Base-by-base conservation (phyloP, 495 filamentous ascomycete species). In the Neurospora sp. region DNA sequence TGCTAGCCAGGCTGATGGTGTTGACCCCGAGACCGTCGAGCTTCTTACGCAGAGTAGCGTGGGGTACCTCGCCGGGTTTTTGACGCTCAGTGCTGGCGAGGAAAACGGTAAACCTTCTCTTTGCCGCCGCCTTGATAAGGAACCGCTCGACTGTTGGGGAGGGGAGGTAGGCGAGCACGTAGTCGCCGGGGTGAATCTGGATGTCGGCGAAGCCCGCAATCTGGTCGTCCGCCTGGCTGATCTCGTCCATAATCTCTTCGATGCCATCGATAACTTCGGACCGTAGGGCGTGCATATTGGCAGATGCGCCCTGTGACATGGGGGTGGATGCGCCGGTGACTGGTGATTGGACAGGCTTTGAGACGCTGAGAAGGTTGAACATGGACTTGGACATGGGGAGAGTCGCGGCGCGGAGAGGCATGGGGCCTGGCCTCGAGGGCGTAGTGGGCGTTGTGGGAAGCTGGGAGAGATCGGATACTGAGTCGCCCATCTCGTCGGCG, bases 251-350 rank as follows among this genome's bases (percentile, higher is more conserved):
- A 41, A 98, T 92, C 80, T 98, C 94, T 73, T 90, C 87, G 72
- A 98, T 94, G 31, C 93, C 94, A 77, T 93, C 91, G 73, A 95
- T 86, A 3, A 97, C 91, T 80, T 97, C 94, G n/a, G 92, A 92
- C 71, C 92, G 92, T 47, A 97, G 84, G 72, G 94, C 90, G 14
- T 82, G 76, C 18, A 83, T 72, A 71, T 82, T 86, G 45, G 79
- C 77, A 4, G 77, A 61, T 71, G 80, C 76, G 0, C 78, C 78
- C 70, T 79, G 77, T 1, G 75, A 80, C n/a, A 81, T 31, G 3
- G 85, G 85, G 6, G 85, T 85, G 27, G 85, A 86, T 10, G 83
- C 76, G 0, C 81, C 83, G 12, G 86, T 87, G 7, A 83, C 74
- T 22, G 77, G 76, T 9, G 73, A 73, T 31, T 77, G 73, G 27